A percentile compares a stretch with the other conserved stretches of the same genome.
Evolutionary conservation across 2,329 filamentous ascomycete genomes (phyloP).

Genomic region (Diaporthe sp.): DNA sequence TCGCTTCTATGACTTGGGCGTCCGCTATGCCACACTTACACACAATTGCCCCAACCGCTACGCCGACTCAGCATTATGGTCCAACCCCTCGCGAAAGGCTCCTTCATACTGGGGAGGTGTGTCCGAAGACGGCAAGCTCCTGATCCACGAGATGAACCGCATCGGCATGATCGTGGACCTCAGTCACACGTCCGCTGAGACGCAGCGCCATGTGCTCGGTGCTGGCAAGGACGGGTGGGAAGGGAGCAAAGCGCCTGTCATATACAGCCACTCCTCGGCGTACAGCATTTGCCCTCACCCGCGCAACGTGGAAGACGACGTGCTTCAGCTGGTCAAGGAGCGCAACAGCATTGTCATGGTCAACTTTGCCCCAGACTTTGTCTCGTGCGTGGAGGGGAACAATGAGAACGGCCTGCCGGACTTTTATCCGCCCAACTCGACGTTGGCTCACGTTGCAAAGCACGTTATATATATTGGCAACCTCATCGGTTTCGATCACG

Average conservation of each 20-base stretch:
- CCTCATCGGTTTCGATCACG: conserved; percentile 87
- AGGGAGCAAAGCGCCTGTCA: conserved; percentile 84
- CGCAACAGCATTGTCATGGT: conserved; percentile 88
- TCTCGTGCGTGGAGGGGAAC: conserved; percentile 77
- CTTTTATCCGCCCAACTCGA: conserved; percentile 77
- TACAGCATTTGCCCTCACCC: conserved; percentile 88
- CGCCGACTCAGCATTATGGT: conserved; percentile 83
- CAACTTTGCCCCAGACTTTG: conserved; percentile 87
- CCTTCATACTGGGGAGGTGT: conserved; percentile 79
- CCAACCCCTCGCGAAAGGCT: conserved; percentile 57
- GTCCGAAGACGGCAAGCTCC: conserved; percentile 74
- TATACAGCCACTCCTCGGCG: conserved; percentile 90
- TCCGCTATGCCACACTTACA: conserved; percentile 89
- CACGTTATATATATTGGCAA: conserved; percentile 89
- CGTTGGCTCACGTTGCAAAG: conserved; percentile 81
- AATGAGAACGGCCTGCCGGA: conserved; percentile 76
- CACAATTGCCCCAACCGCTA: conserved; percentile 95
- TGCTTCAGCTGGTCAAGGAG: conserved; percentile 81
- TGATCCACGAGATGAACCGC: conserved; percentile 93
- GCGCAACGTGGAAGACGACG: conserved; percentile 89
- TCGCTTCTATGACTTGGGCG: conserved; percentile 81
- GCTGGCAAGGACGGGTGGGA: conserved; percentile 71
- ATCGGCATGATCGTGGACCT: conserved; percentile 96
- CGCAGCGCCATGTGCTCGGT: conserved; percentile 86
- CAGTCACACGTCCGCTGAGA: conserved; percentile 81